A percentile compares a stretch with the other conserved stretches of the same genome.
phyloP scores from a whole-genome alignment of 169 alveolate species.

The Plasmodium malariae region DNA sequence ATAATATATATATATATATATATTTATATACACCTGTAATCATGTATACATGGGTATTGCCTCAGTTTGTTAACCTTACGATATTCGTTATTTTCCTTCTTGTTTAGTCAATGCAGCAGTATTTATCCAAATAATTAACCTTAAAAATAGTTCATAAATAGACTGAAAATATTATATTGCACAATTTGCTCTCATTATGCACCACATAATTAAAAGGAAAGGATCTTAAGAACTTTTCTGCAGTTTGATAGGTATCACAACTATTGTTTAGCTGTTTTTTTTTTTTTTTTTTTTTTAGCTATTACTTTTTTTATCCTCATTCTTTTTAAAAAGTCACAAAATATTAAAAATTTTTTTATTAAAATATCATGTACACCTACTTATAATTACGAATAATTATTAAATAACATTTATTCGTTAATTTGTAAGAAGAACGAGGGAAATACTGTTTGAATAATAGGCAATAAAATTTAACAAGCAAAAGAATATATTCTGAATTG shows the following conservation, averaged over 20 bases:
- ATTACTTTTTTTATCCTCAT: neutral
- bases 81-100: neutral
- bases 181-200: slow-evolving; percentile 6
- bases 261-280: too few species aligned
- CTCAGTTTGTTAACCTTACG: neutral
- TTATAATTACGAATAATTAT: neutral
- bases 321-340: neutral
- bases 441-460: too few species aligned
- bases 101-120: neutral
- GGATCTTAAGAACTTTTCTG: slow-evolving; percentile 16
- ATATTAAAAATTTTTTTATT: too few species aligned
- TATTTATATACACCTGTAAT: neutral
- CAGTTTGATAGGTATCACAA: neutral
- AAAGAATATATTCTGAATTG: neutral
- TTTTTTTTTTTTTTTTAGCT: too few species aligned
- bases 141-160: neutral
- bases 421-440: too few species aligned
- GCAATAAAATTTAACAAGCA: neutral
- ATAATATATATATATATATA: too few species aligned
- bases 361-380: neutral
- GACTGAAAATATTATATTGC: neutral
- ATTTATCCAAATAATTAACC: neutral
- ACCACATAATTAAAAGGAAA: neutral
- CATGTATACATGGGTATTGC: too few species aligned
- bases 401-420: too few species aligned